Percentiles rank a stretch among this genome's conserved stretches.
Conservation (phyloP, 768 basidiomycete species). For the Butyriboletus loyo region DNA sequence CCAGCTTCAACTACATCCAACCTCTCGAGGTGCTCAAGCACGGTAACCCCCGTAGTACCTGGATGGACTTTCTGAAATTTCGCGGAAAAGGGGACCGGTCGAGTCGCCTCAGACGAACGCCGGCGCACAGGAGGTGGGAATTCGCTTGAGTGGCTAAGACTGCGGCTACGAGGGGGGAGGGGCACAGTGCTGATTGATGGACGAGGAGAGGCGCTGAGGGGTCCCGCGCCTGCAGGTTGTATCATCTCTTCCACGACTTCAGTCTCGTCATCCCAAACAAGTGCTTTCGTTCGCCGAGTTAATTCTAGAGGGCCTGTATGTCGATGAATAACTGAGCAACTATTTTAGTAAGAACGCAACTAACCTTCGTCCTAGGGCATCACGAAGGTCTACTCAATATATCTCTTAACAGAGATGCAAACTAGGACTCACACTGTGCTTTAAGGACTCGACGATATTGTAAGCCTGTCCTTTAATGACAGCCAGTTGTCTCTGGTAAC, state of each 20-base stretch:
- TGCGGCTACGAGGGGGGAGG: conserved; percentile 49
- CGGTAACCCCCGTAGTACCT: conserved; percentile 81
- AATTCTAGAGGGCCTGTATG: conserved; percentile 79
- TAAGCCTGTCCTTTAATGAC: conserved; percentile 93
- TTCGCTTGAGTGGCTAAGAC: conserved; percentile 56
- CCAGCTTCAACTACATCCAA: conserved; percentile 81
- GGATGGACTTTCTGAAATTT: conserved; percentile 83
- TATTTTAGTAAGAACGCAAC: conserved; percentile 7
- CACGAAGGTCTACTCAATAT: conserved; percentile 3
- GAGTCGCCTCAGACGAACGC: conserved; percentile 57
- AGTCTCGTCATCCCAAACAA: conserved; percentile 86
- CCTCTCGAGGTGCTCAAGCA: conserved; percentile 82
- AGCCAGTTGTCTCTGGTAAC: conserved; percentile 71
- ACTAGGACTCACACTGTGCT: conserved; percentile 56
- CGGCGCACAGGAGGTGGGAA: conserved; percentile 74
- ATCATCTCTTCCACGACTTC: conserved; percentile 58
- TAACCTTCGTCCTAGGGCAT: conserved; percentile 69
- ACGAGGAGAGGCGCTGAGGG: conserved; percentile 50
- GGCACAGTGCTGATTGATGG: conserved; percentile 64
- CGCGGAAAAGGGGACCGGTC: conserved; percentile 81
- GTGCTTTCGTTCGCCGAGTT: conserved; percentile 74
- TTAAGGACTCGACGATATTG: conserved; percentile 84
- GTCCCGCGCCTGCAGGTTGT: conserved; percentile 31
- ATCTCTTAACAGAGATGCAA: not conserved
- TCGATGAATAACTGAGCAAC: conserved; percentile 8